These are phyloP conservation scores for Cinchona pubescens DNA, from an alignment of 257 asterid species.

Conservation along the genomic window DNA sequence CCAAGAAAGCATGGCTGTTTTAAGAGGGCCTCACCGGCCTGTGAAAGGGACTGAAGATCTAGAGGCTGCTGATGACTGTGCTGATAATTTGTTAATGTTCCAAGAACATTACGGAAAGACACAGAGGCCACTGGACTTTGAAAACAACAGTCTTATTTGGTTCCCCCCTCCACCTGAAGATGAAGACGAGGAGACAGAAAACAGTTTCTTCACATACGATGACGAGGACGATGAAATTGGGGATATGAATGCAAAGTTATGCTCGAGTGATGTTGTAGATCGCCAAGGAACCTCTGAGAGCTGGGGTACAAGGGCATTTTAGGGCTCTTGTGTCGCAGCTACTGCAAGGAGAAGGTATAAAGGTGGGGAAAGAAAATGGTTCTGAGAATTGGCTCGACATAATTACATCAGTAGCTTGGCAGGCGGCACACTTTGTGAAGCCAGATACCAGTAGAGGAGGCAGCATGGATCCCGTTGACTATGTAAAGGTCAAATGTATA, in stretches of 20 bases:
- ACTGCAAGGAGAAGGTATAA: conserved; percentile 64
- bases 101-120: conserved; percentile 39
- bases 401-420: conserved; percentile 69
- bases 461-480: conserved; percentile 96
- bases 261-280: conserved; percentile 33
- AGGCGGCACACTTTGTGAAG: conserved; percentile 82
- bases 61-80: conserved; percentile 36
- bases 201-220: conserved; percentile 55
- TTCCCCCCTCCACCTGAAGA: conserved; percentile 81
- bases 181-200: conserved; percentile 50
- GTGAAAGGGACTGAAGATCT: conserved; percentile 44
- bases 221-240: conserved; percentile 84
- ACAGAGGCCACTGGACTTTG: conserved; percentile 59
- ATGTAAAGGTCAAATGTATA: conserved; percentile 81
- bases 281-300: conserved; percentile 54
- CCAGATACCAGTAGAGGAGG: conserved; percentile 95
- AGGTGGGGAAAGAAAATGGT: conserved; percentile 35
- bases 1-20: conserved; percentile 49
- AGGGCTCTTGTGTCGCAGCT: conserved; percentile 87
- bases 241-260: conserved; percentile 39
- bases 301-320: conserved; percentile 74
- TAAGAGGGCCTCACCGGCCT: conserved; percentile 52
- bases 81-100: conserved; percentile 32
- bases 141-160: conserved; percentile 72
- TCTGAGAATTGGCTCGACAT: conserved; percentile 71